phyloP scores from a whole-genome alignment of 1,284 basidiomycete genomes.

The Exsudoporus floridanus region DNA sequence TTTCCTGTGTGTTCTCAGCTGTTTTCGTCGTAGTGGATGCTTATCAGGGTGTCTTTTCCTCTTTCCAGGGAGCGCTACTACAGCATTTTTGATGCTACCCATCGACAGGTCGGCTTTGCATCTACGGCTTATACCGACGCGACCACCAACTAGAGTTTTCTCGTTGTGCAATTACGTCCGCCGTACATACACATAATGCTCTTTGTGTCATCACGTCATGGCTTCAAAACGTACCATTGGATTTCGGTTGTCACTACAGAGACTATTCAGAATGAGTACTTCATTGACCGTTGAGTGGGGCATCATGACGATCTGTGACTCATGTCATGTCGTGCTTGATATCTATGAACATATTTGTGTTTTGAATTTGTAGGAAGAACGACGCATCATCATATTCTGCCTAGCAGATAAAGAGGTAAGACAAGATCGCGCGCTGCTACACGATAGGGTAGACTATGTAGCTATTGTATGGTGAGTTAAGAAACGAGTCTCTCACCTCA shows the following conservation, averaged over 20 bases:
- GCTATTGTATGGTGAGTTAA: too few species aligned
- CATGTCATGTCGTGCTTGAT: background rate
- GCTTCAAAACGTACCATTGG: background rate
- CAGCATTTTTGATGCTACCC: conserved; percentile 48
- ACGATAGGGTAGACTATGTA: too few species aligned
- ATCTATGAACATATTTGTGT: background rate
- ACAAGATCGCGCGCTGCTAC: too few species aligned
- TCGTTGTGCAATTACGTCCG: background rate
- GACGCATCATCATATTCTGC: background rate
- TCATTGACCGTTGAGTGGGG: background rate
- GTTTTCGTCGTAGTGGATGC: background rate
- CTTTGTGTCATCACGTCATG: background rate
- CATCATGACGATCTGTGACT: background rate
- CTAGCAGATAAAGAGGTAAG: too few species aligned
- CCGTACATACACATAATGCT: background rate
- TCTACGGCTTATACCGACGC: conserved; percentile 41
- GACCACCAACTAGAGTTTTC: background rate
- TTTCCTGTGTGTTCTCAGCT: background rate
- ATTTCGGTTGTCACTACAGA: background rate
- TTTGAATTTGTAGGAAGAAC: background rate
- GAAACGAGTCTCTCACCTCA: too few species aligned
- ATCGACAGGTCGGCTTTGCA: conserved; percentile 47
- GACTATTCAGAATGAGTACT: background rate
- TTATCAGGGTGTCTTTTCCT: background rate
- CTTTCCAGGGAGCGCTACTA: conserved; percentile 46